Base-by-base conservation (phyloP, 106 monocot species). In the Dendrobium huoshanense region DNA sequence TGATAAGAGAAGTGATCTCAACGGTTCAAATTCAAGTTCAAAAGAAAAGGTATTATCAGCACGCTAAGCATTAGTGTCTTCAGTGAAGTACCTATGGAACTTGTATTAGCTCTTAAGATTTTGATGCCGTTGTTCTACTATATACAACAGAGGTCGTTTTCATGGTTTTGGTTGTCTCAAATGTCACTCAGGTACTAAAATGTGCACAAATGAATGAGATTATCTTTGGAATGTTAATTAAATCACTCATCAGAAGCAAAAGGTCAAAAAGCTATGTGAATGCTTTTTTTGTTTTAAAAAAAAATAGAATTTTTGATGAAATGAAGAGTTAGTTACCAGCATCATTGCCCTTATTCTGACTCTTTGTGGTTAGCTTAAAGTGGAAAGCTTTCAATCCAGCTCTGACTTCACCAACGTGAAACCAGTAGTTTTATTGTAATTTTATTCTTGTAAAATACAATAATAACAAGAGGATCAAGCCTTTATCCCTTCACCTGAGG, bases 11-110 rank as follows among this genome's bases (percentile, higher is more conserved):
- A 55, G 16, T 75, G 83, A 79, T 44, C 29, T 80, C 79, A 51
- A 80, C n/a, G 37, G 27, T 79, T 83, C 79, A 82, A 73, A 85
- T 83, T 25, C 80, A 77, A 82, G n/a, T 73, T 47, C 16, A 73
- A 84, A 81, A 85, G 84, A 83, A 73, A 88, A 95, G 93, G 96
- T 96, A 79, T 64, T 43, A 84, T 75, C 41, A 42, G 9, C 45
- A 81, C 22, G 54, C 31, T 77, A 65, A 80, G 73, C 55, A 80
- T 54, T 20, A 54, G 6, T 75, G 17, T 54, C 22, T 31, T 68
- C 37, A 72, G 42, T 73, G 41, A 73, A 73, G 0, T 73, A 73
- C 20, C 7, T 74, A 44, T 17, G 19, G n/a, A 74, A 44, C 43
- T 43, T 74, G 74, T 41, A 43, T 44, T 43, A 9, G 41, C n/a